Evolutionary conservation across 2,329 filamentous ascomycete species (phyloP), one percentile per base, ranked within the genome.

Genomic region (Fusarium napiforme): DNA sequence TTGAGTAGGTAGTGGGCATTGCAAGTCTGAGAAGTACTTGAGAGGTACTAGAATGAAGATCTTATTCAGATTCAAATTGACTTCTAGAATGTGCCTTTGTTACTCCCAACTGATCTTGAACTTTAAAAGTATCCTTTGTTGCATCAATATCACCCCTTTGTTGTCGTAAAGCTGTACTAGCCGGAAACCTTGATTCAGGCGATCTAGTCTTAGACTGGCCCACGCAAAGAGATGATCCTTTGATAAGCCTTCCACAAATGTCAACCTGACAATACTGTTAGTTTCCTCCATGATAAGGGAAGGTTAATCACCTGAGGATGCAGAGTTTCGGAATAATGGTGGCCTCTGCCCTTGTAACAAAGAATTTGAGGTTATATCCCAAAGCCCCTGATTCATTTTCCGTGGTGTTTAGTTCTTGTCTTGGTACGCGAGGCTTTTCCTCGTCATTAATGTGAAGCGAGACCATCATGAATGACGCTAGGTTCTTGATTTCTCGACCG

Each of bases 211-310:
- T 5, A 53, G 32, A 21, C 49, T 26, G 8, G 49, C 18, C 49
- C 49, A 53, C 32, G 47, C 47, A 3, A 50, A n/a, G 12, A 34
- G 4, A 11, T 9, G 21, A 0, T 16, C 14, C 0, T 16, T 9
- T 36, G 34, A 36, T 36, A 36, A 36, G 34, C 34, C 34, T 36
- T 16, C 21, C 14, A 6, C 5, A 16, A 46, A 46, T 1, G 4
- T 28, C 8, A 53, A 26, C 9, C 49, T 53, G 12, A 15, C 3
- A 7, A 10, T 9, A 26, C 0, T 8, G n/a, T 39, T 16, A 53
- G 49, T 14, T 4, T 28, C 0, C 39, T 12, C 10, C 9, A 2
- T 9, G 0, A 5, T 1, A 15, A 10, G 0, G 11, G 7, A 26
- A 3, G 12, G 2, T 4, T 2, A 2, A 19, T 53, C 9, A 53